A percentile compares a stretch with the other conserved stretches of the same genome.
Evolutionary conservation across 2,329 filamentous ascomycete species (phyloP).

Genomic region (Aspergillus quadricinctus): DNA sequence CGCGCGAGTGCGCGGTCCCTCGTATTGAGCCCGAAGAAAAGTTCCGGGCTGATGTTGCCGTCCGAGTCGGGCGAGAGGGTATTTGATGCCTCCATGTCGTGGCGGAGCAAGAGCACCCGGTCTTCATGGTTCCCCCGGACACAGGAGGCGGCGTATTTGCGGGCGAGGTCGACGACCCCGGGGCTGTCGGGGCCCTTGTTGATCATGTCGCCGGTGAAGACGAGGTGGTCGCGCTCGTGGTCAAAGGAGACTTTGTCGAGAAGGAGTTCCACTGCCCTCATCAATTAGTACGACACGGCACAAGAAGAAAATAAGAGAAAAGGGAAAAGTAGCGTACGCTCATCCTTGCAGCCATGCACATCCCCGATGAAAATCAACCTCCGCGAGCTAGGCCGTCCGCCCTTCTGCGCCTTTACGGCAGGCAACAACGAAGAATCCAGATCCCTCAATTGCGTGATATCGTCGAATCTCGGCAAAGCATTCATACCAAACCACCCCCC

Average conservation of each 20-base stretch:
- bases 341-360: slow-evolving; percentile 78
- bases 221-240: slow-evolving; percentile 62
- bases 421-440: slow-evolving; percentile 48
- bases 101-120: slow-evolving; percentile 65
- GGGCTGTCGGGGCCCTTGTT: slow-evolving; percentile 80
- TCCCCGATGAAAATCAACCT: slow-evolving; percentile 82
- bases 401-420: slow-evolving; percentile 13
- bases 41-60: slow-evolving; percentile 25
- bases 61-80: slow-evolving; percentile 18
- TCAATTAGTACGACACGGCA: background rate
- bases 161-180: slow-evolving; percentile 72
- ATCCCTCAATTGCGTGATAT: slow-evolving; percentile 48
- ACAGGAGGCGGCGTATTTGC: slow-evolving; percentile 68
- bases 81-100: slow-evolving; percentile 35
- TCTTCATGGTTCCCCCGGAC: slow-evolving; percentile 95
- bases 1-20: slow-evolving; percentile 52
- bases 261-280: slow-evolving; percentile 48
- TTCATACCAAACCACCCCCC: slow-evolving; percentile 46
- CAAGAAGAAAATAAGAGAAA: too few relatives aligned
- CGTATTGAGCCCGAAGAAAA: slow-evolving; percentile 11
- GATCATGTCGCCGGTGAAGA: slow-evolving; percentile 75
- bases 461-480: slow-evolving; percentile 44
- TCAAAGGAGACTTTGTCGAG: slow-evolving; percentile 65
- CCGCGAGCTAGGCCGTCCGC: slow-evolving; percentile 33
- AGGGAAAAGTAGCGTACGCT: slow-evolving; percentile 45